phyloP scores from a whole-genome alignment of 257 asterid genomes.

The Capsicum chinense region DNA sequence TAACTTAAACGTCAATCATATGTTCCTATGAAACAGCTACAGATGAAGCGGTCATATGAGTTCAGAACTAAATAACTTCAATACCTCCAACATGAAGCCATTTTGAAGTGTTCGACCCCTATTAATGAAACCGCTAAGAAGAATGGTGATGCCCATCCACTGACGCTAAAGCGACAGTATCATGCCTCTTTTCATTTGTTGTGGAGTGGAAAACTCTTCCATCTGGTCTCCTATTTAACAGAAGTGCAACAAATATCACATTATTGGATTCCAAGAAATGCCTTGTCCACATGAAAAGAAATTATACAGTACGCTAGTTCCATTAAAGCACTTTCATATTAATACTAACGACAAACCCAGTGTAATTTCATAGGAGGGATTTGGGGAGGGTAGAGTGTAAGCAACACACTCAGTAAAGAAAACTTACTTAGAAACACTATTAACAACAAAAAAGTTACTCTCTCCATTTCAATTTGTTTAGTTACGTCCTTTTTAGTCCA shows the following conservation, averaged over 20 bases:
- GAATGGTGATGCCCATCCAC: constrained; percentile 62
- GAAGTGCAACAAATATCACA: constrained; percentile 11
- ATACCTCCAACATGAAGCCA: constrained; percentile 74
- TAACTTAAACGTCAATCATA: background rate
- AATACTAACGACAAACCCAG: too few species aligned
- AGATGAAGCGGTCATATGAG: background rate
- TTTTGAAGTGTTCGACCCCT: constrained; percentile 54
- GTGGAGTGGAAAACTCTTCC: constrained; percentile 59
- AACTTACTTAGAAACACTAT: too few species aligned
- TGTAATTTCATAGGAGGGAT: too few species aligned
- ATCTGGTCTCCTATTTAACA: constrained; percentile 46
- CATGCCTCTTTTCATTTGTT: constrained; percentile 57
- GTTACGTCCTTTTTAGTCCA: too few species aligned
- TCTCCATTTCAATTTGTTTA: too few species aligned
- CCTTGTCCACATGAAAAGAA: background rate
- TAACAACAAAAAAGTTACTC: too few species aligned
- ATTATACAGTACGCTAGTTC: background rate
- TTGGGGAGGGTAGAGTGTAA: too few species aligned
- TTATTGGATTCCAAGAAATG: background rate
- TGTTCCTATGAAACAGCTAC: background rate
- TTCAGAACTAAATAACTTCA: constrained; percentile 19
- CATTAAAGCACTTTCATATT: background rate
- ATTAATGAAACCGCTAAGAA: constrained; percentile 58
- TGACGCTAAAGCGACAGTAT: constrained; percentile 60
- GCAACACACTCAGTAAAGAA: too few species aligned